Conservation (phyloP, 495 filamentous ascomycete species). For the Talaromyces thailandensis region DNA sequence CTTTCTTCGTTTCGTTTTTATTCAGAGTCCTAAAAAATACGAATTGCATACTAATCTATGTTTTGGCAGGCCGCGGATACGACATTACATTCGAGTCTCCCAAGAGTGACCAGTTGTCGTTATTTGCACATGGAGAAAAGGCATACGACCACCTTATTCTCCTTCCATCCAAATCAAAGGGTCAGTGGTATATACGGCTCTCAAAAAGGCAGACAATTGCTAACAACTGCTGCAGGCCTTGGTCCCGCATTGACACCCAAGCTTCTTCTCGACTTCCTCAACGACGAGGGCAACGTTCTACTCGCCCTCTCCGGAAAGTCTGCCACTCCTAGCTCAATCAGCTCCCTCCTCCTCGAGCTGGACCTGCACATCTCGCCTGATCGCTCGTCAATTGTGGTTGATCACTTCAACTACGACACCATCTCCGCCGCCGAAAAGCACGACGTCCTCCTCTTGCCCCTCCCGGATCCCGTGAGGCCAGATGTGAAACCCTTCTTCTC, state of each 20-base stretch:
- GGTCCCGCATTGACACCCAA: constrained; percentile 83
- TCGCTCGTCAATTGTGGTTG: constrained; percentile 71
- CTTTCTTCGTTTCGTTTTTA: background rate
- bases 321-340: constrained; percentile 65
- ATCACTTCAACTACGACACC: constrained; percentile 92
- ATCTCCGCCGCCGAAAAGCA: constrained; percentile 69
- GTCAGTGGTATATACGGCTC: constrained; percentile 31
- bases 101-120: constrained; percentile 69
- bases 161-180: constrained; percentile 82
- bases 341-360: constrained; percentile 80
- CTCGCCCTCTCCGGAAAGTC: constrained; percentile 71
- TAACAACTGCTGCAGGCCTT: constrained; percentile 44
- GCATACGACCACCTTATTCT: constrained; percentile 86
- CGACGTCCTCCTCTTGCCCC: constrained; percentile 73
- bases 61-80: constrained; percentile 65
- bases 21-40: background rate
- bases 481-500: constrained; percentile 75
- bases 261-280: constrained; percentile 81
- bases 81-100: constrained; percentile 72
- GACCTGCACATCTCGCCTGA: constrained; percentile 86
- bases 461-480: constrained; percentile 48
- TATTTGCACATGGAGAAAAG: constrained; percentile 82
- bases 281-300: constrained; percentile 85
- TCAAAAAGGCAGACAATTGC: background rate
- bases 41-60: constrained; percentile 14